These are phyloP conservation scores for Microglena sp. DNA, from an alignment of 139 green algal genomes.

Conservation along the genomic window DNA sequence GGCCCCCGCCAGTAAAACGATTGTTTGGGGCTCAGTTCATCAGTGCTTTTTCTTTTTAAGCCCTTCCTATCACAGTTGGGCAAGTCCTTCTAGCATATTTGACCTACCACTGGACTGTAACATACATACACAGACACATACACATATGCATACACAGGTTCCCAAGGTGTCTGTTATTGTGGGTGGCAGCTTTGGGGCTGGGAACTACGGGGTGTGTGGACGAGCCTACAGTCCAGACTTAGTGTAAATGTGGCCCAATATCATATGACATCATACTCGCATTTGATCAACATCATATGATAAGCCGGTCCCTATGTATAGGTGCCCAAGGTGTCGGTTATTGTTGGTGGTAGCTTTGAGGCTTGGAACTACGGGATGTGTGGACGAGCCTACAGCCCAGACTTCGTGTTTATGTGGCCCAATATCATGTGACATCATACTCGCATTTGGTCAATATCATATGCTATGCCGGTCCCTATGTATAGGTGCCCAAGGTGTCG, in stretches of 20 bases:
- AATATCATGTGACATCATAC: too few species aligned
- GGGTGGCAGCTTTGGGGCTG: constrained; percentile 79
- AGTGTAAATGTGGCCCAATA: too few species aligned
- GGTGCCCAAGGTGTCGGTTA: constrained; percentile 85
- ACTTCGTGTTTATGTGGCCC: constrained; percentile 94
- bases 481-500: constrained; percentile 87
- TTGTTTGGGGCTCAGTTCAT: too few species aligned
- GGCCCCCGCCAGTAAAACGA: too few species aligned
- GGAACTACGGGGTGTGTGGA: constrained; percentile 96
- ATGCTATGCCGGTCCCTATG: too few species aligned
- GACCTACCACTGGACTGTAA: neutral
- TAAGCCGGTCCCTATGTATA: too few species aligned
- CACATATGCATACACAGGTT: neutral
- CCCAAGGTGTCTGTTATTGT: constrained; percentile 83
- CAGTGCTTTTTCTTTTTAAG: too few species aligned
- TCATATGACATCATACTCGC: too few species aligned
- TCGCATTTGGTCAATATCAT: too few species aligned
- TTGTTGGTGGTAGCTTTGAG: constrained; percentile 79
- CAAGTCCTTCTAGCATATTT: too few species aligned
- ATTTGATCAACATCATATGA: too few species aligned
- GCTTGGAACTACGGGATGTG: constrained; percentile 97
- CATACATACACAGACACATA: neutral
- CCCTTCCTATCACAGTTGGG: too few species aligned
- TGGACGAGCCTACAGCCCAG: constrained; percentile 79
- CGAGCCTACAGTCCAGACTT: constrained; percentile 81